A percentile compares a stretch with the other conserved stretches of the same genome.
phyloP scores from a whole-genome alignment of 805 yeast species.

The Nakazawaea wickerhamii region DNA sequence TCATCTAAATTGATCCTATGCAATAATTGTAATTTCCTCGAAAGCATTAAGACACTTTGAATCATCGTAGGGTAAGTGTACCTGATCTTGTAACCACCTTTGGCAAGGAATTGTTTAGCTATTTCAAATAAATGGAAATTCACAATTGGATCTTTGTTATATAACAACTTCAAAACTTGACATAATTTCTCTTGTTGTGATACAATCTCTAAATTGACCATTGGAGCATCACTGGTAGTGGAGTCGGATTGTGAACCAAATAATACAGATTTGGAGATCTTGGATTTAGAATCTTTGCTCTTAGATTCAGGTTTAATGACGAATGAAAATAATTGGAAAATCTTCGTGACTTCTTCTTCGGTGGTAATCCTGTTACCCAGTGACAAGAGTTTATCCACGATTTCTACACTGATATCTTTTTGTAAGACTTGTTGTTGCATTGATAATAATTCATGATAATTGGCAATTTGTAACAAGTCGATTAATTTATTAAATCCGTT shows the following conservation, averaged over 20 bases:
- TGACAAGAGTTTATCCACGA: slow-evolving; percentile 51
- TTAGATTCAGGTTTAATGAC: slow-evolving; percentile 33
- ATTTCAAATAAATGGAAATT: slow-evolving; percentile 41
- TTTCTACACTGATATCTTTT: slow-evolving; percentile 51
- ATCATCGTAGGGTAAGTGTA: slow-evolving; percentile 77
- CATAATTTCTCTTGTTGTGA: slow-evolving; percentile 58
- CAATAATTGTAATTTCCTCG: slow-evolving; percentile 40
- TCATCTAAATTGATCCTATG: slow-evolving; percentile 18
- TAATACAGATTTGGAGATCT: slow-evolving; percentile 23
- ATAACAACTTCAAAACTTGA: slow-evolving; percentile 61
- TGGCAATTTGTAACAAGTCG: slow-evolving; percentile 38
- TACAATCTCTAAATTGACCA: slow-evolving; percentile 32
- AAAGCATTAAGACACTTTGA: slow-evolving; percentile 51
- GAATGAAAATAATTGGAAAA: slow-evolving; percentile 53
- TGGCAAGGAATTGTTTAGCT: slow-evolving; percentile 43
- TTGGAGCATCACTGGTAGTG: slow-evolving; percentile 17
- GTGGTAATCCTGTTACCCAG: slow-evolving; percentile 32
- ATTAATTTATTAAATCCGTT: slow-evolving; percentile 34
- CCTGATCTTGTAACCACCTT: slow-evolving; percentile 50
- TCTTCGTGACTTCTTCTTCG: slow-evolving; percentile 48
- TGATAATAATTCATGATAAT: slow-evolving; percentile 49
- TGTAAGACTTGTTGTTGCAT: slow-evolving; percentile 49
- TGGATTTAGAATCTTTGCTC: slow-evolving; percentile 14
- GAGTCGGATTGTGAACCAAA: slow-evolving; percentile 21
- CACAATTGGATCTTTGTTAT: slow-evolving; percentile 39